Percentiles rank a stretch among this genome's conserved stretches.
Evolutionary conservation across 1,284 basidiomycete genomes (phyloP).

Genomic region (Filobasidium uniguttulatum): DNA sequence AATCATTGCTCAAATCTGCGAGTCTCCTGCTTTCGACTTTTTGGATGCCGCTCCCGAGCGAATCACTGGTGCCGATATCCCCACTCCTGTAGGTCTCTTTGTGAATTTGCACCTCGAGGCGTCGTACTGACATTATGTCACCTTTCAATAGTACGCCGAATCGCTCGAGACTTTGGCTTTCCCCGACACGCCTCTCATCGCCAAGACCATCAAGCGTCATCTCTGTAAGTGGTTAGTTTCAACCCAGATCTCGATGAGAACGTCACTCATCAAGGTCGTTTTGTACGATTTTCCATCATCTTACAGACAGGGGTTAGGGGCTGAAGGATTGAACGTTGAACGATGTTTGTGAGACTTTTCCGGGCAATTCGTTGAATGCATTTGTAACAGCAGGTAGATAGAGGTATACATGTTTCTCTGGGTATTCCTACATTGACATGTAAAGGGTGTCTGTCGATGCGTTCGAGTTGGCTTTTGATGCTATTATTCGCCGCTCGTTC

Average conservation of each 20-base stretch:
- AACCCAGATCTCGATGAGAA: too few species aligned
- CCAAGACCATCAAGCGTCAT: conserved; percentile 81
- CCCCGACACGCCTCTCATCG: conserved; percentile 74
- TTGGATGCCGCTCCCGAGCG: conserved; percentile 96
- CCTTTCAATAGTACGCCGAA: conserved; percentile 56
- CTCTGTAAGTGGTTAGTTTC: conserved; percentile 50
- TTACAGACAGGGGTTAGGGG: too few species aligned
- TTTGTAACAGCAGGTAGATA: too few species aligned
- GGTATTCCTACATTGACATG: too few species aligned
- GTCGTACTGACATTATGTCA: background rate
- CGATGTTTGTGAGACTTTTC: too few species aligned
- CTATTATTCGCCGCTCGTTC: too few species aligned
- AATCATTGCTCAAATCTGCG: conserved; percentile 89
- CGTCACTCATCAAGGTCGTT: background rate
- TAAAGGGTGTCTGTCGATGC: too few species aligned
- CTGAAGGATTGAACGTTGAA: too few species aligned
- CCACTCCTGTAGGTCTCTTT: conserved; percentile 63
- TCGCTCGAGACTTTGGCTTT: conserved; percentile 79
- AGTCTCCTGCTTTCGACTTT: conserved; percentile 92
- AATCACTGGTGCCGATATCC: conserved; percentile 89
- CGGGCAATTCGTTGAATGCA: too few species aligned
- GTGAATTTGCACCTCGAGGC: background rate
- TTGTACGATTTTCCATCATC: too few species aligned
- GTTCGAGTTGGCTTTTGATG: too few species aligned
- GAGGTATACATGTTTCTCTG: too few species aligned